A percentile compares a stretch with the other conserved stretches of the same genome.
phyloP scores from a whole-genome alignment of 768 basidiomycete species.

The Auricularia auricula-judae region DNA sequence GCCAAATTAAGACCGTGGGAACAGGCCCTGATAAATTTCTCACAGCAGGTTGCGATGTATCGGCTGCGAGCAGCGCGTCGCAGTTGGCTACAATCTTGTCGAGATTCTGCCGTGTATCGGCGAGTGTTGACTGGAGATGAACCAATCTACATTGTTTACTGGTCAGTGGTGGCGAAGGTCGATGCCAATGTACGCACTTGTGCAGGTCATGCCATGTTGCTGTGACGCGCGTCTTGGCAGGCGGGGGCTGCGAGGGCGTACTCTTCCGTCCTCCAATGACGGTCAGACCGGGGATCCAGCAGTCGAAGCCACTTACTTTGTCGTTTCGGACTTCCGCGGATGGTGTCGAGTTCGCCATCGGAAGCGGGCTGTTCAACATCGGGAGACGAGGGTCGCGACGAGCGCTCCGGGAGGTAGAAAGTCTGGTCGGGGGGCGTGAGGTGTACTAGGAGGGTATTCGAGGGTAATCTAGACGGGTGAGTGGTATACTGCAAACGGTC shows the following conservation, averaged over 20 bases:
- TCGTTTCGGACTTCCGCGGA: conserved; percentile 20
- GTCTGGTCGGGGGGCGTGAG: conserved; percentile 49
- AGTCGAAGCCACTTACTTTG: conserved; percentile 8
- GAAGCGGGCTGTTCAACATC: conserved; percentile 48
- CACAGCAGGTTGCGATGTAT: conserved; percentile 14
- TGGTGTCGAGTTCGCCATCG: conserved; percentile 51
- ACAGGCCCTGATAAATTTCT: conserved; percentile 9
- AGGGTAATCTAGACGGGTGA: conserved; percentile 42
- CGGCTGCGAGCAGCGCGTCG: conserved; percentile 19
- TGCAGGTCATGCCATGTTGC: conserved; percentile 59
- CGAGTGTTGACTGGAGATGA: conserved; percentile 28
- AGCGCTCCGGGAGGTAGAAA: conserved; percentile 42
- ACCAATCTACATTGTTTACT: conserved; percentile 24
- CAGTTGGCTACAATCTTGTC: conserved; percentile 21
- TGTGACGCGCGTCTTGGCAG: conserved; percentile 27
- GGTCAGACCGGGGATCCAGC: too few species aligned
- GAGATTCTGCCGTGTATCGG: conserved; percentile 27
- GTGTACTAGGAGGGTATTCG: conserved; percentile 61
- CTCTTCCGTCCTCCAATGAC: background rate
- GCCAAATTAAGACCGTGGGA: conserved; percentile 12
- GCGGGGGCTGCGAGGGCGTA: conserved; percentile 5
- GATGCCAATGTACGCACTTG: conserved; percentile 37
- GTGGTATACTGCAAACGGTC: background rate
- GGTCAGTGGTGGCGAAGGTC: conserved; percentile 3
- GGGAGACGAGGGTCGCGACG: conserved; percentile 41